phyloP scores from a whole-genome alignment of 371 early-diverging fungal species.

The Mucor mucedo region DNA sequence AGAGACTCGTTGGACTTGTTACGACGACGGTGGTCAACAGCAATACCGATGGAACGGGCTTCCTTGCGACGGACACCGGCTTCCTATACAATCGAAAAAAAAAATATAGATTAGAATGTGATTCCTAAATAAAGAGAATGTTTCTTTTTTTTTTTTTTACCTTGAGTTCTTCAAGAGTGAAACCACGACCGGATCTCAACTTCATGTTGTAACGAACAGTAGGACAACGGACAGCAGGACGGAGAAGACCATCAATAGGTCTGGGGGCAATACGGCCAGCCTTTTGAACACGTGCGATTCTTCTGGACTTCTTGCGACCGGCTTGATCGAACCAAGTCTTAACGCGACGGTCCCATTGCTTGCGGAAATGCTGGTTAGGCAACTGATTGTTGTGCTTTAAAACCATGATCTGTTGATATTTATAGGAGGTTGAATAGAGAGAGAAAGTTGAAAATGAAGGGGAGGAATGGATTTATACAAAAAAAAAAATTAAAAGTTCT shows the following conservation, averaged over 20 bases:
- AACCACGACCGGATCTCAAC: conserved; percentile 98
- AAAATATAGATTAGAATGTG: not conserved
- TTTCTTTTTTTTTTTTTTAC: conserved; percentile 46
- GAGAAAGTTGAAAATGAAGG: not conserved
- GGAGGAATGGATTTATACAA: not conserved
- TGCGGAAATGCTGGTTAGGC: conserved; percentile 99
- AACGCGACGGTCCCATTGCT: conserved; percentile 98
- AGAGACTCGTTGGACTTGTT: conserved; percentile 97
- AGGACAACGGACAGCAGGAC: conserved; percentile 98
- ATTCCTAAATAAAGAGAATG: too few relatives aligned
- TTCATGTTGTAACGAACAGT: conserved; percentile 99
- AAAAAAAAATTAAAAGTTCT: conserved; percentile 8
- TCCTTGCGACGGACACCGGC: conserved; percentile 95
- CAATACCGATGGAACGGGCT: conserved; percentile 97
- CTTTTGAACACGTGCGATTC: conserved; percentile 91
- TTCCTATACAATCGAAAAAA: conserved; percentile 52
- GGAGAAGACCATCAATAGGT: conserved; percentile 96
- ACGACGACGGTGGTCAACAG: conserved; percentile 98
- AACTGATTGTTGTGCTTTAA: conserved; percentile 99
- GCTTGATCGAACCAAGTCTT: conserved; percentile 99
- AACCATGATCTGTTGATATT: conserved; percentile 45
- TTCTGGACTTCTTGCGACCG: conserved; percentile 92
- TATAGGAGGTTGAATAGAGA: not conserved
- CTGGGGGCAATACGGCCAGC: conserved; percentile 97
- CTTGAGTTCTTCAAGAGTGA: conserved; percentile 98